Conservation (phyloP, 495 filamentous ascomycete genomes). For the Hamigera avellanea region DNA sequence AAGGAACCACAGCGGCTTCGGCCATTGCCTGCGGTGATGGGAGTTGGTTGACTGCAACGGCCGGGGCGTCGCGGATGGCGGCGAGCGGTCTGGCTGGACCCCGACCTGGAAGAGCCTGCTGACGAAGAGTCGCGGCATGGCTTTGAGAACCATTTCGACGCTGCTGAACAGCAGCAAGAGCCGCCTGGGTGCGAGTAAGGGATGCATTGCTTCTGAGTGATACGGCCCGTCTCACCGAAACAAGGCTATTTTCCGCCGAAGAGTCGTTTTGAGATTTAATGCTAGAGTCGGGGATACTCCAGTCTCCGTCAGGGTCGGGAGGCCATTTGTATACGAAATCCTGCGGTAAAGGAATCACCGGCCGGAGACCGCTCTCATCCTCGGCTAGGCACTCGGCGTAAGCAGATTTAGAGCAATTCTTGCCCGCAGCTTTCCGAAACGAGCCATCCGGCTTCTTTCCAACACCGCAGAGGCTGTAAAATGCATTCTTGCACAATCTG, state of each 20-base stretch:
- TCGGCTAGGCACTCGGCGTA: constrained; percentile 62
- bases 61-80: constrained; percentile 16
- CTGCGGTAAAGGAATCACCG: constrained; percentile 54
- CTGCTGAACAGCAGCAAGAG: constrained; percentile 31
- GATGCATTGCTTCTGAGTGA: constrained; percentile 17
- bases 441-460: constrained; percentile 34
- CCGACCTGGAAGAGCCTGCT: constrained; percentile 26
- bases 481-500: constrained; percentile 30
- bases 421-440: constrained; percentile 28
- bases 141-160: constrained; percentile 30
- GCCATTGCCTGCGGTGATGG: constrained; percentile 10
- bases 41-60: constrained; percentile 5
- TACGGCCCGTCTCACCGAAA: constrained; percentile 21
- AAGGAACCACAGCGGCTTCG: background rate
- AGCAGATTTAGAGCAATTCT: constrained; percentile 39
- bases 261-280: constrained; percentile 18
- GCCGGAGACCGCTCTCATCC: constrained; percentile 57
- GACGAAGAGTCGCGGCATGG: constrained; percentile 36
- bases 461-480: constrained; percentile 40
- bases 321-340: constrained; percentile 54
- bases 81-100: constrained; percentile 19
- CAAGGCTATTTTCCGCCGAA: constrained; percentile 11
- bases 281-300: constrained; percentile 25
- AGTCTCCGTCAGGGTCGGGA: constrained; percentile 26
- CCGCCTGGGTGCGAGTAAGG: constrained; percentile 27